phyloP scores from a whole-genome alignment of 805 yeast genomes.

The Metschnikowia proteae region DNA sequence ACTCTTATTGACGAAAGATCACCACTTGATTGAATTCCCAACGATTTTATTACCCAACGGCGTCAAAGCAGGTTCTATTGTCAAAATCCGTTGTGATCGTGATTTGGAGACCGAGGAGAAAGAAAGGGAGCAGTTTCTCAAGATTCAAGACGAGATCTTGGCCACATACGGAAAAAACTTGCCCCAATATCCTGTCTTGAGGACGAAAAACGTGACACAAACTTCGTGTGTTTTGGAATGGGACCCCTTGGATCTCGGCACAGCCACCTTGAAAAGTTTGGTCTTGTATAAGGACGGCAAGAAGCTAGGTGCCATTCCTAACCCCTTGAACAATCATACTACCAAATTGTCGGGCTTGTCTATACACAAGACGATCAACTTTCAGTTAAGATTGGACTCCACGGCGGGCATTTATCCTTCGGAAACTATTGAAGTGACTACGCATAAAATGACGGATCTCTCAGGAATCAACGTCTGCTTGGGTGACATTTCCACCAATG shows the following conservation, averaged over 20 bases:
- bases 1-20: conserved; percentile 81
- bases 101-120: conserved; percentile 61
- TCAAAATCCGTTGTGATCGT: conserved; percentile 78
- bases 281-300: conserved; percentile 70
- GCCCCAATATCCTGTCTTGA: conserved; percentile 70
- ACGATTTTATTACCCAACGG: conserved; percentile 87
- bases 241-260: conserved; percentile 83
- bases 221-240: conserved; percentile 93
- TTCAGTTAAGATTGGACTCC: conserved; percentile 77
- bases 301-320: conserved; percentile 79
- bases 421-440: conserved; percentile 62
- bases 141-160: conserved; percentile 69
- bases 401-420: conserved; percentile 85
- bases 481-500: conserved; percentile 68
- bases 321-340: conserved; percentile 70
- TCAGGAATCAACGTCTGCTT: conserved; percentile 88
- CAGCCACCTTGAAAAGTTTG: conserved; percentile 72
- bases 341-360: conserved; percentile 91
- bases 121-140: conserved; percentile 56
- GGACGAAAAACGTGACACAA: conserved; percentile 78
- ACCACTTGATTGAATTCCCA: conserved; percentile 95
- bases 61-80: conserved; percentile 87
- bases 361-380: conserved; percentile 74
- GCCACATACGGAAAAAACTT: conserved; percentile 65
- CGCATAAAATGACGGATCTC: conserved; percentile 95